Conservation (phyloP, 768 basidiomycete genomes). For the Mycena rosella region DNA sequence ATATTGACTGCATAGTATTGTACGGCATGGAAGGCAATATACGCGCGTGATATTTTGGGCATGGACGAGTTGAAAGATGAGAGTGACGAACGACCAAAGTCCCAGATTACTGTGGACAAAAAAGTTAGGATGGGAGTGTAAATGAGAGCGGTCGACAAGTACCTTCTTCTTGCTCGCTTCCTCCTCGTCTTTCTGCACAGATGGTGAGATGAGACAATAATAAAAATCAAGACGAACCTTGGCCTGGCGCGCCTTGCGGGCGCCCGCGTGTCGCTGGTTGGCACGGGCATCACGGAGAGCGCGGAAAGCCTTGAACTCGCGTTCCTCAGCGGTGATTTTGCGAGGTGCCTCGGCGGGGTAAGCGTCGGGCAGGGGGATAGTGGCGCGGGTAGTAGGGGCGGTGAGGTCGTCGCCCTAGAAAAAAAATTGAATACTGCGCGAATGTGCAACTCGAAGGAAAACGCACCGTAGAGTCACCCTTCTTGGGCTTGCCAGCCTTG, state of each 20-base stretch:
- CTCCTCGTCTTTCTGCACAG: conserved; percentile 85
- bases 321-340: conserved; percentile 93
- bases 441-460: conserved; percentile 14
- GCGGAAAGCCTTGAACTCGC: conserved; percentile 88
- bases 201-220: conserved; percentile 11
- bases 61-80: conserved; percentile 43
- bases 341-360: conserved; percentile 87
- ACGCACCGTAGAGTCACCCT: conserved; percentile 92
- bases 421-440: conserved; percentile 23
- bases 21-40: conserved; percentile 50
- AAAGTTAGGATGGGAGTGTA: conserved; percentile 32
- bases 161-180: conserved; percentile 91
- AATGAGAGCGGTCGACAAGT: conserved; percentile 51
- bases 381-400: conserved; percentile 77
- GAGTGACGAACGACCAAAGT: not conserved
- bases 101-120: conserved; percentile 35
- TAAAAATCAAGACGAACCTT: conserved; percentile 69
- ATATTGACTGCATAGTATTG: conserved; percentile 52
- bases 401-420: conserved; percentile 84
- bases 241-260: conserved; percentile 85
- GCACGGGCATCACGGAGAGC: conserved; percentile 90
- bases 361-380: conserved; percentile 75
- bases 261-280: conserved; percentile 86
- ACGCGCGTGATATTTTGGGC: conserved; percentile 54
- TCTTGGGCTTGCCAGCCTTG: conserved; percentile 95